phyloP scores from a whole-genome alignment of 2,329 filamentous ascomycete species.

The Mollisiaceae sp. region DNA sequence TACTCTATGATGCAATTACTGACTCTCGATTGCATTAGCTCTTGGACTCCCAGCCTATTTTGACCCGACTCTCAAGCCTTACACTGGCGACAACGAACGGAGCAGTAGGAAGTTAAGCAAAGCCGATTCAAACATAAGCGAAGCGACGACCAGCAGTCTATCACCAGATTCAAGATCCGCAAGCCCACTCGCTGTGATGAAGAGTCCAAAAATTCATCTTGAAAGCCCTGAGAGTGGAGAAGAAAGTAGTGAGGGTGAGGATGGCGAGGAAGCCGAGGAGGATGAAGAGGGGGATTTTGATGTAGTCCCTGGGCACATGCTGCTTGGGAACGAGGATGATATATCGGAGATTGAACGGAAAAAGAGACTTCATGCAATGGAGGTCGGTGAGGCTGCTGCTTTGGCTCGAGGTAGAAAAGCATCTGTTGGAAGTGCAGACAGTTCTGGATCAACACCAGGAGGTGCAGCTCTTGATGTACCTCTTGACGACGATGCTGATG shows the following conservation, averaged over 20 bases:
- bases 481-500: not conserved
- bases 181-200: slow-evolving; percentile 48
- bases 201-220: slow-evolving; percentile 46
- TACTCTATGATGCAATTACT: not conserved
- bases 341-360: slow-evolving; percentile 46
- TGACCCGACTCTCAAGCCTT: slow-evolving; percentile 66
- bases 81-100: slow-evolving; percentile 44
- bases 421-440: slow-evolving; percentile 11
- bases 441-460: not conserved
- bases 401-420: slow-evolving; percentile 8
- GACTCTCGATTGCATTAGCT: slow-evolving; percentile 42
- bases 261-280: slow-evolving; percentile 43
- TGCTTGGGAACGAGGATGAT: slow-evolving; percentile 35
- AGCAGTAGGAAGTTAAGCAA: slow-evolving; percentile 29
- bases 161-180: slow-evolving; percentile 41
- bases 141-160: slow-evolving; percentile 35
- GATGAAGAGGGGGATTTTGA: slow-evolving; percentile 45
- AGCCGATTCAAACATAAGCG: slow-evolving; percentile 37
- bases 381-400: slow-evolving; percentile 7
- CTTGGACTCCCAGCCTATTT: slow-evolving; percentile 66
- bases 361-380: slow-evolving; percentile 58
- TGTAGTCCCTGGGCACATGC: slow-evolving; percentile 34
- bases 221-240: slow-evolving; percentile 43
- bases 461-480: not conserved
- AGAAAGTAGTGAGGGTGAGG: slow-evolving; percentile 45